Evolutionary conservation across 805 yeast genomes (phyloP), one percentile per base, ranked within the genome.

Genomic region (Starmerella geochares): DNA sequence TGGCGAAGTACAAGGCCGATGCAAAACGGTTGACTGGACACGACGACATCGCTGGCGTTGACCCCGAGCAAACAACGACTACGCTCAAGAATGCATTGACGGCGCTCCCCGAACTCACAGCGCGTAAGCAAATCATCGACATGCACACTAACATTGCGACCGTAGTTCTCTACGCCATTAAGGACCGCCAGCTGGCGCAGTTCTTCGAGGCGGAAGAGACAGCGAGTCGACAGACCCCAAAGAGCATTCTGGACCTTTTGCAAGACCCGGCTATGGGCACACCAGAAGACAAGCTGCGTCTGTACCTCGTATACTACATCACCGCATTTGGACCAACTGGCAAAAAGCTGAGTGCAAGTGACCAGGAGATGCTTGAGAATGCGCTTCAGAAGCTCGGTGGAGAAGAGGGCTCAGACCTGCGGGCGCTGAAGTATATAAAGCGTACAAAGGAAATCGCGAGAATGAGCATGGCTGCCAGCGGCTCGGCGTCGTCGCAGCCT

Each of bases 141-240:
- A 84, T 86, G 81, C 99, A 92, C 68, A 90, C 92, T 95, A 87
- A 86, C 60, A 88, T 92, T 23, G 78, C 94, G 54, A 85, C 96
- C 9, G 77, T 87, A 17, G 70, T 92, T 47, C 75, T 92, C 52
- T 79, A 81, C 61, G 86, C 87, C 57, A 72, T 92, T 53, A 92
- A 90, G 60, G 80, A 82, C n/a, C 83, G 90, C 56, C 81, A 81
- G 16, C 73, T 92, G 58, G 98, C 94, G 61, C 79, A 87, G 49
- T 83, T 88, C 58, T 92, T 90, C 65, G 97, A 92, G 67, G 79
- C 92, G 53, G 99, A 92, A 68, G 96, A 90, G 63, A 81, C 79
- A 55, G 77, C 80, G 49, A 74, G 59, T 7, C 60, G 64, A 27
- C 67, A 67, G 52, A 59, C 67, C 77, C 70, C 72, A 75, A 66